Evolutionary conservation across 1,139 yeast species (phyloP), one percentile per base, ranked within the genome.

Genomic region (Kodamaea sp.): DNA sequence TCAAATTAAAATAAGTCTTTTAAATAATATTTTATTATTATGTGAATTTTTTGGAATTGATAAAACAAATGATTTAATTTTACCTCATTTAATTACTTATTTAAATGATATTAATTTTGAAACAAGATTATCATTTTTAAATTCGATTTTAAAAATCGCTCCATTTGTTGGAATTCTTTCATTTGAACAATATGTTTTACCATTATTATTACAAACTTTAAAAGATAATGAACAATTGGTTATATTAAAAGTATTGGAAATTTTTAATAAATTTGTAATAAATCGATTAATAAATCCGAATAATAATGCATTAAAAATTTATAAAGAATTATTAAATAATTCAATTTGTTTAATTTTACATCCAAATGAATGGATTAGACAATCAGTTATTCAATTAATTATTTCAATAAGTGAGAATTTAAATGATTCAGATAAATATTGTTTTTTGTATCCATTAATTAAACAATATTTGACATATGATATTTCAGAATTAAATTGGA

Each of bases 71-170:
- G 97, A 94, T 58, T 70, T 90, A 32, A 80, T 94, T 10, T 62
- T 94, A 35, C 90, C 96, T 32, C 98, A 94, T 65, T 66, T 90
- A 39, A 89, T 92, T 33, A 90, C 97, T 0, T 94, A 89, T 54
- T 64, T 94, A 44, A 94, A 94, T 57, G 97, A 89, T 55, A 73
- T 79, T 36, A 81, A 82, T 52, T 69, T 84, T 3, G 75, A 79
- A 24, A 65, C 92, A 23, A 70, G 95, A 42, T 65, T 84, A 26
- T 80, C 82, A 6, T 81, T 94, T 50, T 78, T 90, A 33, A 75
- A 81, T 29, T 74, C 88, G n/a, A 78, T 90, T n/a, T 73, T 88
- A 6, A 79, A 83, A 1, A 67, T 94, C 23, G 86, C 95, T 0
- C 79, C 90, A 2, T 83, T 78, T 53, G 79, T 90, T 27, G 98